Evolutionary conservation across 306 rosid genomes (phyloP), one percentile per base, ranked within the genome.

Genomic region (Trifolium repens): DNA sequence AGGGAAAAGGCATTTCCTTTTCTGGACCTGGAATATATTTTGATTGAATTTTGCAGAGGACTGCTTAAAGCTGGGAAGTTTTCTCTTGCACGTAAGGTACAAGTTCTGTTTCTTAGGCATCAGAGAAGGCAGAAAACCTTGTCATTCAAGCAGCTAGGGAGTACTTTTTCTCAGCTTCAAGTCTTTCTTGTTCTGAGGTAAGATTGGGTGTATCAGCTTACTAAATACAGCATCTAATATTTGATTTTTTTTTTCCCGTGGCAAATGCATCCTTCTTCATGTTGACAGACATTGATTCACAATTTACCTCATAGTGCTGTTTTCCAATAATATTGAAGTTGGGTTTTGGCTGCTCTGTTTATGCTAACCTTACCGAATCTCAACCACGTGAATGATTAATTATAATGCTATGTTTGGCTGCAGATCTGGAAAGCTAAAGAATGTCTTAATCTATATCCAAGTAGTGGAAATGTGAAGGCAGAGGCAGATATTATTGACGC

Each of bases 401-500:
- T 68, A 60, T 55, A 53, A 72, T 47, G 19, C 81, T 85, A 44
- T 42, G 78, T 80, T 84, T 78, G 76, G 55, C 79, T 87, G 30
- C 91, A 94, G 99, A 87, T 94, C 72, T 94, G 99, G 99, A 94
- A 92, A 87, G 96, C 99, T 69, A 89, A 82, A 81, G 99, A 94
- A 78, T 94, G 99, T 78, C 89, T 94, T 84, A 88, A 88, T 84
- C 77, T 94, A 77, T 87, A 84, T 80, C 88, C 93, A 49, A 88
- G 78, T 80, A 88, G 96, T 54, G 73, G 87, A 84, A 85, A 74
- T 71, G 94, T 90, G 74, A 89, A 86, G 83, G 84, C 86, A 44
- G 97, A 92, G 88, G 92, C 84, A 60, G 96, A 94, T 83, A 87
- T 85, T 61, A 92, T 94, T 85, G 96, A 94, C 62, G 97, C 89